These are phyloP conservation scores for Bretschneidera sinensis DNA, from an alignment of 345 rosid species.

Conservation along the genomic window DNA sequence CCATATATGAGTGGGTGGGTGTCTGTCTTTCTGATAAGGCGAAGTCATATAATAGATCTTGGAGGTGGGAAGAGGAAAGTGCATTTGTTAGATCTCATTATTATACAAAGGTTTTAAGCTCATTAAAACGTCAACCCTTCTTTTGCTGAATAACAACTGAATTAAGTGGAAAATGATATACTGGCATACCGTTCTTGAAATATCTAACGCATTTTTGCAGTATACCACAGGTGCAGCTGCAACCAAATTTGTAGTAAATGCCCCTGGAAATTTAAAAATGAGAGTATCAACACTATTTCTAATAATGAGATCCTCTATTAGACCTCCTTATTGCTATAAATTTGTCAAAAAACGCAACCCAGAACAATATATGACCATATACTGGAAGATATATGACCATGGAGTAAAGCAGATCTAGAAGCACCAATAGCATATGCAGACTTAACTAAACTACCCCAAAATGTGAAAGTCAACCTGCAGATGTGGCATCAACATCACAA, in stretches of 20 bases:
- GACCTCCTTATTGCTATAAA: not conserved
- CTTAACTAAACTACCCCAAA: not conserved
- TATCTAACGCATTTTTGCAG: conserved; percentile 58
- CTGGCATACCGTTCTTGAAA: conserved; percentile 43
- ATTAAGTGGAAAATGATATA: not conserved
- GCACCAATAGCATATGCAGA: no score
- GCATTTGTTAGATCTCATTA: no score
- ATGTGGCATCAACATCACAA: conserved; percentile 78
- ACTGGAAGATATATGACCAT: not conserved
- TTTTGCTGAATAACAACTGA: no score
- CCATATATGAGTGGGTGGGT: no score
- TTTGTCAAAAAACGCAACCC: not conserved
- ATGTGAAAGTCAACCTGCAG: conserved; percentile 51
- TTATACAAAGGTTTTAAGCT: not conserved
- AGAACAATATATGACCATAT: not conserved
- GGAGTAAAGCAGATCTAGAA: no score
- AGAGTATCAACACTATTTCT: not conserved
- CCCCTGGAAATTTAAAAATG: conserved; percentile 41
- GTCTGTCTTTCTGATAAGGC: no score
- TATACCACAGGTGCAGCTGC: conserved; percentile 93
- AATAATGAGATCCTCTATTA: not conserved
- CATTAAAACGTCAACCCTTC: not conserved
- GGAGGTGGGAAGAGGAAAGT: not conserved
- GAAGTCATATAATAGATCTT: no score
- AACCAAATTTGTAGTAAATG: conserved; percentile 78